Conservation (phyloP, 2,329 filamentous ascomycete species). For the Colletotrichum falcatum region DNA sequence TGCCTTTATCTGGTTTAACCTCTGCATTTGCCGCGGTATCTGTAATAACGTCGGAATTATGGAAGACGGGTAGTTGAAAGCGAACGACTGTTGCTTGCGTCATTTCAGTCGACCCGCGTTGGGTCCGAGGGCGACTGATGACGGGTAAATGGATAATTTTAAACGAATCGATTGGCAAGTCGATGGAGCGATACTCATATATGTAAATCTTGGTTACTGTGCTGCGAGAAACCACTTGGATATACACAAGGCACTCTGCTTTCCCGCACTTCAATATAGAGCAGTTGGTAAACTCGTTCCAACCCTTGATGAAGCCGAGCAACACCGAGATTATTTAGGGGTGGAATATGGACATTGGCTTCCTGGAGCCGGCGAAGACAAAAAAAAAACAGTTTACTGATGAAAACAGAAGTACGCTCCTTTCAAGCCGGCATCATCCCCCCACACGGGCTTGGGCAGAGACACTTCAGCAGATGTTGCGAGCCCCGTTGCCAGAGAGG, state of each 20-base stretch:
- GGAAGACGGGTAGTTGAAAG: too few relatives aligned
- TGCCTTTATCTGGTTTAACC: too few relatives aligned
- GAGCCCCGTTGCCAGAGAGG: slow-evolving; percentile 58
- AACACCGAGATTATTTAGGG: not conserved
- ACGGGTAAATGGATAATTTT: too few relatives aligned
- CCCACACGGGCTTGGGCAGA: not conserved
- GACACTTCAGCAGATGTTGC: slow-evolving; percentile 54
- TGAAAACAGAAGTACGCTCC: slow-evolving; percentile 7
- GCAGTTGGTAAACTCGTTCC: not conserved
- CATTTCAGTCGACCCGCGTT: too few relatives aligned
- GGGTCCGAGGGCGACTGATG: too few relatives aligned
- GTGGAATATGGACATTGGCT: slow-evolving; percentile 15
- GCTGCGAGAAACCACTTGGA: not conserved
- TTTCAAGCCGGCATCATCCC: not conserved
- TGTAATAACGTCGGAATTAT: too few relatives aligned
- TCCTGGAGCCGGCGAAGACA: not conserved
- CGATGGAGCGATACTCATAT: too few relatives aligned
- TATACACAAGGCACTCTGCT: not conserved
- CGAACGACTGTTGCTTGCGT: too few relatives aligned
- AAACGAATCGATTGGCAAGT: too few relatives aligned
- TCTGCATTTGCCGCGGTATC: too few relatives aligned
- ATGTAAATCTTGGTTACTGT: not conserved
- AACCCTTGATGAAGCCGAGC: not conserved
- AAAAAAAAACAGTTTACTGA: slow-evolving; percentile 15
- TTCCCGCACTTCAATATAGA: not conserved